These are phyloP conservation scores for Entophlyctis luteolus DNA, from an alignment of 192 early-diverging fungal genomes.

Conservation along the genomic window DNA sequence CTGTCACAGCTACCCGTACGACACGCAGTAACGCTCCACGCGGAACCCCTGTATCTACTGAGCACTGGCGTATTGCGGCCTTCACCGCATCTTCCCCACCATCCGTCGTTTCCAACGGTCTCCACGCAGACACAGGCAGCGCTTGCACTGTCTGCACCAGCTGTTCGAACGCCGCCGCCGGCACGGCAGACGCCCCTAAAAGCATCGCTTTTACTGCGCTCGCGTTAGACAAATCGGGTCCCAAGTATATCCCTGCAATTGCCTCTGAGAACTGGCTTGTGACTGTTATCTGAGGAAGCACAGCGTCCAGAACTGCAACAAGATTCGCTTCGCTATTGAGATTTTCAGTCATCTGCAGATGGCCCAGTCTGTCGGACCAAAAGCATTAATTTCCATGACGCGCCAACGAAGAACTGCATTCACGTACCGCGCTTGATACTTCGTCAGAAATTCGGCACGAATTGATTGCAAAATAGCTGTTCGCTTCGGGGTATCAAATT, in stretches of 20 bases:
- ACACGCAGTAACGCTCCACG: slow-evolving; percentile 23
- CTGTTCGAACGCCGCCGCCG: not conserved
- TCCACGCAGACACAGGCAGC: not conserved
- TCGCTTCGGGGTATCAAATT: not conserved
- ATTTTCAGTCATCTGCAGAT: not conserved
- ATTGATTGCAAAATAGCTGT: not conserved
- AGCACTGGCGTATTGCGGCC: not conserved
- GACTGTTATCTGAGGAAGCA: not conserved
- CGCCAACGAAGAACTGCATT: not conserved
- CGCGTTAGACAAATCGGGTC: not conserved
- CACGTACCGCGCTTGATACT: not conserved
- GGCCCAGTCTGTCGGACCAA: not conserved
- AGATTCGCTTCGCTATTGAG: not conserved
- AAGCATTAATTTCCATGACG: not conserved
- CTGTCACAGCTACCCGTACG: slow-evolving; percentile 31
- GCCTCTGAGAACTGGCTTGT: not conserved
- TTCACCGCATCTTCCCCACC: slow-evolving; percentile 6
- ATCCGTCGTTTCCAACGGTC: slow-evolving; percentile 8
- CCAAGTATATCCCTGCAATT: not conserved
- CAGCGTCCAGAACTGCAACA: not conserved
- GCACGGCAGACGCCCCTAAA: not conserved
- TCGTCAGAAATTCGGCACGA: not conserved
- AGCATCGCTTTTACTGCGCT: not conserved
- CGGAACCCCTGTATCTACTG: not conserved
- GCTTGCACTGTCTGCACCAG: not conserved